phyloP scores from a whole-genome alignment of 371 early-diverging fungal genomes.

The Apophysomyces ossiformis region DNA sequence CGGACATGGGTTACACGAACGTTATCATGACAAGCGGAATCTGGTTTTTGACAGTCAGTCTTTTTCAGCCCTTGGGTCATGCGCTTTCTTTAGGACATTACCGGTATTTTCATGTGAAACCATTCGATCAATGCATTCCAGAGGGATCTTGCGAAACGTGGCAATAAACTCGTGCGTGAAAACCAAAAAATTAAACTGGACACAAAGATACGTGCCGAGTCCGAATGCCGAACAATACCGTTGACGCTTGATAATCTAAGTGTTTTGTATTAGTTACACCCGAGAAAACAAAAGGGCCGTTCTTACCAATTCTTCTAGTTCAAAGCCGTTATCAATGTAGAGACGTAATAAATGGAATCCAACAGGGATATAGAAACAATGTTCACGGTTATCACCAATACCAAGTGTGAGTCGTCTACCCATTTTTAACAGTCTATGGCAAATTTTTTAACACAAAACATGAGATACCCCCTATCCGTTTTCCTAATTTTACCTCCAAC shows the following conservation, averaged over 20 bases:
- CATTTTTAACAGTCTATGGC: slow-evolving; percentile 70
- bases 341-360: slow-evolving; percentile 79
- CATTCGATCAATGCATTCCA: slow-evolving; percentile 60
- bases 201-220: slow-evolving; percentile 85
- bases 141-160: slow-evolving; percentile 78
- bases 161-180: slow-evolving; percentile 94
- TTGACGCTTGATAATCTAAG: slow-evolving; percentile 85
- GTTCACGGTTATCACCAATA: slow-evolving; percentile 90
- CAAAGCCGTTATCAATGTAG: slow-evolving; percentile 86
- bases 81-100: neutral
- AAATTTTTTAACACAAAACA: neutral
- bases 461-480: neutral
- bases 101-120: slow-evolving; percentile 41
- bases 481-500: slow-evolving; percentile 58
- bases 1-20: slow-evolving; percentile 35
- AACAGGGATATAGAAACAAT: slow-evolving; percentile 89
- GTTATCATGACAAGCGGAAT: slow-evolving; percentile 15
- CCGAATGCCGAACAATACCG: slow-evolving; percentile 90
- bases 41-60: neutral
- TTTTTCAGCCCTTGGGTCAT: neutral
- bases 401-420: slow-evolving; percentile 80
- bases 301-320: slow-evolving; percentile 80
- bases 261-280: neutral
- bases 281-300: neutral
- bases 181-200: slow-evolving; percentile 87